These are phyloP conservation scores for Geotrichum cucujoidarum DNA, from an alignment of 1,139 yeast genomes.

Conservation along the genomic window DNA sequence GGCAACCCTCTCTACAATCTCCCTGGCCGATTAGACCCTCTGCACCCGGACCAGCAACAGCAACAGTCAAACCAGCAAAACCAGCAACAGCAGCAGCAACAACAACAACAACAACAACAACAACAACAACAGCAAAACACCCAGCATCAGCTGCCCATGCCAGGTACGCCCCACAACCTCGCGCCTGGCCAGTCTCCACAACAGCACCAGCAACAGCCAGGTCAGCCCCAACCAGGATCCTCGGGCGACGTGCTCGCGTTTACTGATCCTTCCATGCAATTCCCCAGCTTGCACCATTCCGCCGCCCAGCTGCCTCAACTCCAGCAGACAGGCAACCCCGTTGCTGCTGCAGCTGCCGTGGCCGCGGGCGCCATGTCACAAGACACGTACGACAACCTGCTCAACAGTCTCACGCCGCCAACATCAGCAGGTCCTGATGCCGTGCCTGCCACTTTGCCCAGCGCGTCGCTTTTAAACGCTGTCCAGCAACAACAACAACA, in stretches of 20 bases:
- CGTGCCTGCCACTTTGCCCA: not conserved
- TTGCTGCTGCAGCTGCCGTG: conserved; percentile 2
- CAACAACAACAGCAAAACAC: not conserved
- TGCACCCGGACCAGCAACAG: not conserved
- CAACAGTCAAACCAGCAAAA: conserved; percentile 18
- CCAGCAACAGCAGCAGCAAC: conserved; percentile 15
- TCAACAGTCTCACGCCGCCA: conserved; percentile 7
- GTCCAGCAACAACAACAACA: too few relatives aligned
- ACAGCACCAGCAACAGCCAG: conserved; percentile 7
- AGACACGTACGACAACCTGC: conserved; percentile 15
- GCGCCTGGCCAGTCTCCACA: conserved; percentile 3
- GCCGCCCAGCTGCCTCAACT: too few relatives aligned
- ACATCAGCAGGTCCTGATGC: not conserved
- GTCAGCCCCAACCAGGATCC: conserved; percentile 11
- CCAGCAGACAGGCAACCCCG: conserved; percentile 10
- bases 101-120: conserved; percentile 8
- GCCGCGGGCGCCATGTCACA: not conserved
- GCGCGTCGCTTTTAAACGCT: not conserved
- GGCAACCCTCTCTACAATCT: conserved; percentile 9
- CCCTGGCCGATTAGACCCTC: conserved; percentile 4
- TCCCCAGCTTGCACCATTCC: conserved; percentile 7
- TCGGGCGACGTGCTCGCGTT: conserved; percentile 6
- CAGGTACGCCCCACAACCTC: not conserved
- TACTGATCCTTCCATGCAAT: conserved; percentile 4
- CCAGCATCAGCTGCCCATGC: not conserved